These are phyloP conservation scores for Penicillium bovifimosum DNA, from an alignment of 495 filamentous ascomycete species.

Conservation along the genomic window DNA sequence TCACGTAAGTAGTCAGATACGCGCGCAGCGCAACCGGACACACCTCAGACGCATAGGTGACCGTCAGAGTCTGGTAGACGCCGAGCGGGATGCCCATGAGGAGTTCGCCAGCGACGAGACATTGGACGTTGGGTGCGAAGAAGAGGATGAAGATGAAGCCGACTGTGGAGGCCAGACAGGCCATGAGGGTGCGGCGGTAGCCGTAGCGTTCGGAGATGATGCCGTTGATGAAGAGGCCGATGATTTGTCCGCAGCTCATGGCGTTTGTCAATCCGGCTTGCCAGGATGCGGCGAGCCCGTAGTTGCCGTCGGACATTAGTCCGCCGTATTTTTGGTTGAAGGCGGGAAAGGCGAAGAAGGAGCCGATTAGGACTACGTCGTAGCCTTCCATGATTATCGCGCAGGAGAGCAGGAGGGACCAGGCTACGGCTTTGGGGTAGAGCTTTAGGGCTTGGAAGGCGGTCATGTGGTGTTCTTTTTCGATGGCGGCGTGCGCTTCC, in stretches of 20 bases:
- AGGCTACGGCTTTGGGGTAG: constrained; percentile 49
- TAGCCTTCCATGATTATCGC: constrained; percentile 52
- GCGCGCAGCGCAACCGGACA: constrained; percentile 64
- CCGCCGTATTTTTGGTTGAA: constrained; percentile 66
- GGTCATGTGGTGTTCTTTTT: constrained; percentile 36
- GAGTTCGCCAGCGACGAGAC: constrained; percentile 62
- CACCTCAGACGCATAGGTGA: constrained; percentile 78
- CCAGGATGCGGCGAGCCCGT: constrained; percentile 55
- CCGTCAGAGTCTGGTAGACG: constrained; percentile 69
- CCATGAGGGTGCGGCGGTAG: constrained; percentile 62
- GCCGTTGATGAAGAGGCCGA: constrained; percentile 60
- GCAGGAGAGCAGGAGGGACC: constrained; percentile 45
- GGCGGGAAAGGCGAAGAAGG: constrained; percentile 36
- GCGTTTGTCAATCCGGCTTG: constrained; percentile 68
- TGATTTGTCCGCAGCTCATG: constrained; percentile 56
- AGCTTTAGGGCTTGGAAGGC: constrained; percentile 35
- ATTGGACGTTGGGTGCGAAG: constrained; percentile 61
- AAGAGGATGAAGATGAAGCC: constrained; percentile 70
- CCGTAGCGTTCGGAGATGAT: constrained; percentile 65
- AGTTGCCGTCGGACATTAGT: constrained; percentile 37
- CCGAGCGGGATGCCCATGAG: constrained; percentile 74
- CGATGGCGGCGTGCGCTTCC: constrained; percentile 6
- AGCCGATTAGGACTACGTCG: constrained; percentile 43
- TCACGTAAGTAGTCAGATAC: constrained; percentile 71
- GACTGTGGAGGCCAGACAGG: constrained; percentile 54